These are phyloP conservation scores for Ophiosphaerella narmari DNA, from an alignment of 2,329 filamentous ascomycete genomes.

Conservation along the genomic window DNA sequence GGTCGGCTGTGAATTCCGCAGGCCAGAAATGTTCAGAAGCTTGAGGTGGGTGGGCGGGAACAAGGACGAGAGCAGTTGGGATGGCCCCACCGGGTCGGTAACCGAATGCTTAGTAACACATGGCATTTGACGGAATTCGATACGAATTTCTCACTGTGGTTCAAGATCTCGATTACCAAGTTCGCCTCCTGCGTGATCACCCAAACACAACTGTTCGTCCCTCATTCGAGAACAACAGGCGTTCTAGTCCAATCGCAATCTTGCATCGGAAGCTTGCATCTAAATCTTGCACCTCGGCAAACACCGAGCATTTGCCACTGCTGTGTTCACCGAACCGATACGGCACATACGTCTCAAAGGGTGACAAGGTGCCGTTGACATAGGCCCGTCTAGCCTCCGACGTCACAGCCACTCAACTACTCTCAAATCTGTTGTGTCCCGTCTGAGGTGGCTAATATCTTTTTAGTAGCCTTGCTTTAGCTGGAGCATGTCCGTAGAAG, in stretches of 20 bases:
- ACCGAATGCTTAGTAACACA: not conserved
- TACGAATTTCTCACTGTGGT: slow-evolving; percentile 3
- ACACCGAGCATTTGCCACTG: not conserved
- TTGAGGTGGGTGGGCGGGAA: no score
- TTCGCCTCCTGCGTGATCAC: no score
- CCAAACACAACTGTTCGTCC: no score
- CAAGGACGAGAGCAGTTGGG: not conserved
- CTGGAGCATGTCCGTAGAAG: slow-evolving; percentile 21
- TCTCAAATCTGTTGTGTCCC: slow-evolving; percentile 1
- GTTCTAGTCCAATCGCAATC: no score
- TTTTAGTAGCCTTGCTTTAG: slow-evolving; percentile 1
- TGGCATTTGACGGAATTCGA: slow-evolving; percentile 2
- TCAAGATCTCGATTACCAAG: not conserved
- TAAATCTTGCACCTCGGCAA: no score
- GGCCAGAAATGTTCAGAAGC: no score
- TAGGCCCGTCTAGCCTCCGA: slow-evolving; percentile 11
- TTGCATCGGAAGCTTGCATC: no score
- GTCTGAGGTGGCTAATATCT: slow-evolving; percentile 12
- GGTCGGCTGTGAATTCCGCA: no score
- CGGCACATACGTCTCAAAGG: slow-evolving; percentile 2
- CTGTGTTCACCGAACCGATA: not conserved
- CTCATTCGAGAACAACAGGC: no score
- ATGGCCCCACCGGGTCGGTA: no score
- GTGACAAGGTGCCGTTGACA: not conserved
- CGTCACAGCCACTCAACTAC: slow-evolving; percentile 15